A percentile compares a stretch with the other conserved stretches of the same genome.
These are phyloP conservation scores for Lachancea nothofagi DNA, from an alignment of 805 yeast species.

Conservation along the genomic window DNA sequence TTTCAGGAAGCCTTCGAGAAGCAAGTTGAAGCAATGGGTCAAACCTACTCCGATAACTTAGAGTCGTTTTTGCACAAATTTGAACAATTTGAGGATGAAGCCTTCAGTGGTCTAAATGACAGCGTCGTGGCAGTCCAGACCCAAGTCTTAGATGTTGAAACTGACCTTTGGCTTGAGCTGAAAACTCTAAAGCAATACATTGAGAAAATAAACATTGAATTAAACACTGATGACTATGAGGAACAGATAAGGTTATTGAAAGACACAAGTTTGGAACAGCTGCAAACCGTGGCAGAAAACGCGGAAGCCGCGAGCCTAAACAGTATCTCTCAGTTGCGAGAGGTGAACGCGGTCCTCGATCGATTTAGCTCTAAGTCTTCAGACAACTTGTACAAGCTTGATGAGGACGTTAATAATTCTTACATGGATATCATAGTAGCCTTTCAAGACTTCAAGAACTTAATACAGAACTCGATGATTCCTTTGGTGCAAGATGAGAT, in stretches of 20 bases:
- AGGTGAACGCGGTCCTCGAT: constrained; percentile 1
- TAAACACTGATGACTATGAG: constrained; percentile 25
- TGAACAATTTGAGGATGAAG: background rate
- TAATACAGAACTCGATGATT: constrained; percentile 11
- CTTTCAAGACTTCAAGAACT: constrained; percentile 11
- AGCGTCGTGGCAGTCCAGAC: constrained; percentile 1
- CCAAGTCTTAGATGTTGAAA: background rate
- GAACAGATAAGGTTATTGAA: constrained; percentile 13
- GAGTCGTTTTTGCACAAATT: background rate
- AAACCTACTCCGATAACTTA: background rate
- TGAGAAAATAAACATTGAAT: constrained; percentile 18
- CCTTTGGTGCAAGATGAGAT: constrained; percentile 13
- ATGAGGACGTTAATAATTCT: constrained; percentile 12
- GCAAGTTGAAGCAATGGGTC: background rate
- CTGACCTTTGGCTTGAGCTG: constrained; percentile 3
- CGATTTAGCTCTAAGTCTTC: background rate
- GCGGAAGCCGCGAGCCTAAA: background rate
- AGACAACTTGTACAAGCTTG: background rate
- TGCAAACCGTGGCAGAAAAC: background rate
- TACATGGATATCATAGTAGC: constrained; percentile 13
- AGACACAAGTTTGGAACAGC: background rate
- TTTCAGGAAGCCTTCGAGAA: constrained; percentile 5
- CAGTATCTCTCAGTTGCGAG: background rate
- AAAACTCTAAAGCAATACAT: constrained; percentile 4
- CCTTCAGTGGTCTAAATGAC: background rate